Percentiles rank a stretch among this genome's conserved stretches.
phyloP scores from a whole-genome alignment of 2,329 filamentous ascomycete species.

The Cladosporium sp. region DNA sequence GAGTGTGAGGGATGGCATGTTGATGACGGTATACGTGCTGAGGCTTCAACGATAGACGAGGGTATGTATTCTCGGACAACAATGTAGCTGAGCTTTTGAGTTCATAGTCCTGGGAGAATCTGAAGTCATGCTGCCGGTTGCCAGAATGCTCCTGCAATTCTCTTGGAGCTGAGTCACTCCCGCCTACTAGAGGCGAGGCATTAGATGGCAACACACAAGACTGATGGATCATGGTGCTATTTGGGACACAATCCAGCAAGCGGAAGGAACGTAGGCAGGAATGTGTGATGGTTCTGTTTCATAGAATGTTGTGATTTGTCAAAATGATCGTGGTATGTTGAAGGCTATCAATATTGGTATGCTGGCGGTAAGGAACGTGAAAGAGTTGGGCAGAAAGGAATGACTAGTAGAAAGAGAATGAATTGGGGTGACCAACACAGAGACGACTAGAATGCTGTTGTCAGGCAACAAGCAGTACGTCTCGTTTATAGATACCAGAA shows the following conservation, averaged over 20 bases:
- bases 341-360: conserved; percentile 28
- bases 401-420: conserved; percentile 37
- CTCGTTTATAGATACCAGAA: conserved; percentile 14
- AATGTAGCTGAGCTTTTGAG: conserved; percentile 30
- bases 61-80: conserved; percentile 25
- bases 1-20: neutral
- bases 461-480: conserved; percentile 15
- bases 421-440: conserved; percentile 9
- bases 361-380: conserved; percentile 38
- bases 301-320: conserved; percentile 20
- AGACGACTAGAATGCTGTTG: conserved; percentile 16
- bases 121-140: conserved; percentile 33
- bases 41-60: neutral
- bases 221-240: conserved; percentile 25
- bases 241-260: conserved; percentile 14
- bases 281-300: conserved; percentile 21
- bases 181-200: conserved; percentile 34
- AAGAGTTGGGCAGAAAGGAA: conserved; percentile 40
- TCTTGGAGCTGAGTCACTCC: conserved; percentile 23
- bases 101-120: conserved; percentile 16
- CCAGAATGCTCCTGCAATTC: conserved; percentile 41
- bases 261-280: conserved; percentile 31
- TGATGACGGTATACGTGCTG: conserved; percentile 5
- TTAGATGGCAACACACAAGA: conserved; percentile 40
- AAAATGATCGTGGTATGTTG: conserved; percentile 4